These are phyloP conservation scores for Aspergillus coremiiformis DNA, from an alignment of 495 filamentous ascomycete genomes.

Conservation along the genomic window DNA sequence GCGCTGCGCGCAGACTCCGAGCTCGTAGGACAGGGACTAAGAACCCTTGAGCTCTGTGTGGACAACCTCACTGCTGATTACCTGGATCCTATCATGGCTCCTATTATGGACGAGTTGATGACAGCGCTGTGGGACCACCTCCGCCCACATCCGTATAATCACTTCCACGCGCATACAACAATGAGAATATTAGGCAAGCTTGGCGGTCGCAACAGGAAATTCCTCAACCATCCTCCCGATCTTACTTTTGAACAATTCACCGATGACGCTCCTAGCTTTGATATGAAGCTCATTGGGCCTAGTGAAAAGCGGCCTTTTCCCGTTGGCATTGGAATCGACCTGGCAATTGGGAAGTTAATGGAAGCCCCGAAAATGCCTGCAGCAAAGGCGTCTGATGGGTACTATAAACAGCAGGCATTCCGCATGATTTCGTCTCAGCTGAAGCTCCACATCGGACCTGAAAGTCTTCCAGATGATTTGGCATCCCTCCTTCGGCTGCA, in stretches of 20 bases:
- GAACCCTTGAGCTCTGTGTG: constrained; percentile 93
- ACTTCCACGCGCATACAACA: constrained; percentile 94
- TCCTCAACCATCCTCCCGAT: constrained; percentile 77
- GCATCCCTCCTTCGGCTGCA: constrained; percentile 76
- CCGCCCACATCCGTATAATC: constrained; percentile 84
- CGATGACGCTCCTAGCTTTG: constrained; percentile 79
- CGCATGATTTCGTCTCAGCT: constrained; percentile 77
- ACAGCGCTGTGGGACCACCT: constrained; percentile 92
- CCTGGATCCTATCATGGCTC: constrained; percentile 97
- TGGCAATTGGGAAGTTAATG: constrained; percentile 78
- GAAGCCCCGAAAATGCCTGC: constrained; percentile 60
- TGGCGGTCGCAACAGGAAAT: constrained; percentile 89
- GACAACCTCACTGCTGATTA: constrained; percentile 98
- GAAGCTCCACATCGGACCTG: constrained; percentile 82
- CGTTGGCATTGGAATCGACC: constrained; percentile 72
- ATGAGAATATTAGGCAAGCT: constrained; percentile 98
- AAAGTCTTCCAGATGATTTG: constrained; percentile 84
- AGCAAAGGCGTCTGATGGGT: constrained; percentile 67
- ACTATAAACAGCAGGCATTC: constrained; percentile 90
- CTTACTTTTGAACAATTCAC: constrained; percentile 76
- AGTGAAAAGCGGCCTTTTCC: constrained; percentile 83
- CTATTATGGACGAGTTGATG: constrained; percentile 97
- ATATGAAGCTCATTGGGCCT: constrained; percentile 81
- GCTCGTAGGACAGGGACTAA: constrained; percentile 84
- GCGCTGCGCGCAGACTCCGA: constrained; percentile 87